Base-by-base conservation (phyloP, 176 grass and related monocot species). In the Triticum urartu region DNA sequence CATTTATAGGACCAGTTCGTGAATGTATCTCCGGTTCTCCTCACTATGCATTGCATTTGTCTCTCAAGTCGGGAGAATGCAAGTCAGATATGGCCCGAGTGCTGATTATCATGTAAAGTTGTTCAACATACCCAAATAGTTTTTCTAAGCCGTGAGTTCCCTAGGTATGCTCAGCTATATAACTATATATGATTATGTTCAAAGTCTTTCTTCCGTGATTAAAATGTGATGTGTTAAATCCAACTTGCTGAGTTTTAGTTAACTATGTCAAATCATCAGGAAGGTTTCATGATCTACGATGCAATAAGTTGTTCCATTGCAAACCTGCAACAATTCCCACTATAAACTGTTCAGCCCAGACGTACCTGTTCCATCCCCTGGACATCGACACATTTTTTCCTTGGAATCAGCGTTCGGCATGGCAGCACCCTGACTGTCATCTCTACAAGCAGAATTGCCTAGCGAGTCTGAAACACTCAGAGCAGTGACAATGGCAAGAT, bases 401-500 rank as follows among this genome's bases (percentile, higher is more conserved):
- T 6, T 20, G 22, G 12, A 64, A 52, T 52, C 14, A 52, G 14
- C 14, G 5, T 52, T 13, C 1, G 32, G 39, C 58, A 24, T 62
- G 36, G 36, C 35, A 11, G 68, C 68, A 20, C 40, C 69, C 21
- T 30, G 63, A 50, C 15, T 50, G 13, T 15, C 47, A 50, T 50
- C 47, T 50, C 47, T 50, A 50, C 4, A 15, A 15, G 47, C 13
- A 15, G 43, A 47, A 47, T 47, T 28, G 12, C 6, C 64, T 7
- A 13, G n/a, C 7, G 38, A 72, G 11, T 72, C 70, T 72, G 5
- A 52, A 52, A 1, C 0, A 52, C 59, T 52, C 3, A 89, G 86
- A 64, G 76, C 68, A 2, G 86, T 85, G 42, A 93, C 47, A 24
- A 89, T 81, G 52, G 62, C 78, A 93, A 95, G 38, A 90, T 79